Evolutionary conservation across 331 rosid species (phyloP).

Genomic region (Spiraea crenata): DNA sequence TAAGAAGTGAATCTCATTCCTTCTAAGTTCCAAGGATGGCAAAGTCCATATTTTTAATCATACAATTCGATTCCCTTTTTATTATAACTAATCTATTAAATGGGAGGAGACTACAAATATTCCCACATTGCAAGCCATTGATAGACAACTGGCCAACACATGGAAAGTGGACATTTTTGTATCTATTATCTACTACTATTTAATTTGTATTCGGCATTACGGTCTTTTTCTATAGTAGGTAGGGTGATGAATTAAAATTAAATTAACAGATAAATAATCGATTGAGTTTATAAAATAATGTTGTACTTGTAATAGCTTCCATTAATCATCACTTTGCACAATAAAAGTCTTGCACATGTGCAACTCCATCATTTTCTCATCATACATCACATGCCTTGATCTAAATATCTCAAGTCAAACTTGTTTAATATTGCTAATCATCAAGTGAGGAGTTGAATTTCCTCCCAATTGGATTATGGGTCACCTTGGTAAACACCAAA

Average conservation of each 20-base stretch:
- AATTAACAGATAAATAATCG: too few relatives aligned
- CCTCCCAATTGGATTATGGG: neutral
- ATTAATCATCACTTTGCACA: neutral
- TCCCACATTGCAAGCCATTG: constrained; percentile 21
- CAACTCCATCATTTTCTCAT: neutral
- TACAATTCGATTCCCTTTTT: constrained; percentile 19
- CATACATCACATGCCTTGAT: constrained; percentile 10
- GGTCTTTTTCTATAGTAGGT: too few relatives aligned
- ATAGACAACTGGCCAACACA: constrained; percentile 53
- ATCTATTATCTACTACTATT: neutral
- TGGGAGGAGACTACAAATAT: constrained; percentile 22
- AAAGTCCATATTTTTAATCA: constrained; percentile 27
- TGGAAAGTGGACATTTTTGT: constrained; percentile 26
- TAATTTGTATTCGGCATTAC: neutral
- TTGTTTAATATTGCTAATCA: neutral
- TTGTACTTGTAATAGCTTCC: too few relatives aligned
- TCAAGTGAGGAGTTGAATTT: constrained; percentile 6
- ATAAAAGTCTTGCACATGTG: constrained; percentile 9
- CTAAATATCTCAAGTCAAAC: neutral
- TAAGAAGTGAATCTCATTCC: constrained; percentile 37
- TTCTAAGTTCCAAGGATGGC: constrained; percentile 15
- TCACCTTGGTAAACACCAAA: neutral
- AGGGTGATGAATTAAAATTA: too few relatives aligned
- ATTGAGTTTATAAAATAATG: too few relatives aligned
- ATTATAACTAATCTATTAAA: constrained; percentile 4